Conservation (phyloP, 306 rosid genomes). For the Fragaria vesca region DNA sequence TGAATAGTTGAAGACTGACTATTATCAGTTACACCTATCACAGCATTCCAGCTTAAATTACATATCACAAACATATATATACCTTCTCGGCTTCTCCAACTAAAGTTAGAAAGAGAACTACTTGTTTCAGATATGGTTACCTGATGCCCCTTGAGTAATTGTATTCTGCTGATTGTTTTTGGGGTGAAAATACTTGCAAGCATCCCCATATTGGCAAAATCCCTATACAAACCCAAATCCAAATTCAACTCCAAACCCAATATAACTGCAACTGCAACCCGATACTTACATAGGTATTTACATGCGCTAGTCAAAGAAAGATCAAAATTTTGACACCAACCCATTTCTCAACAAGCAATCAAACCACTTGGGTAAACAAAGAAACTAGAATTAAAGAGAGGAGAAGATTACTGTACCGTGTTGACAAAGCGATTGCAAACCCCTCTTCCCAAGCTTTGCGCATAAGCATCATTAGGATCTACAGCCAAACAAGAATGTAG, state of each 20-base stretch:
- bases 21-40: slow-evolving; percentile 27
- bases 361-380: slow-evolving; percentile 12
- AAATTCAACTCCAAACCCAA: neutral
- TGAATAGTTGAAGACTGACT: slow-evolving; percentile 29
- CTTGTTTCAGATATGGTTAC: slow-evolving; percentile 18
- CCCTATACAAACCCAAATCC: slow-evolving; percentile 31
- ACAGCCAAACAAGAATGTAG: neutral
- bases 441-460: slow-evolving; percentile 30
- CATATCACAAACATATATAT: neutral
- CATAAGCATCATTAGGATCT: slow-evolving; percentile 33
- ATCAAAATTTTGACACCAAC: slow-evolving; percentile 11
- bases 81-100: neutral
- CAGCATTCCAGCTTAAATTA: neutral
- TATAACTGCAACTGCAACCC: neutral
- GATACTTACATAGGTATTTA: neutral
- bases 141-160: slow-evolving; percentile 28
- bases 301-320: neutral
- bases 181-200: slow-evolving; percentile 79
- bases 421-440: slow-evolving; percentile 65
- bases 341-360: neutral
- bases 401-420: slow-evolving; percentile 35
- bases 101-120: neutral
- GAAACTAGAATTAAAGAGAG: slow-evolving; percentile 5
- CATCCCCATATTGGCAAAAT: slow-evolving; percentile 66
- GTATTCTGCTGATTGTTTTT: slow-evolving; percentile 31